Percentiles rank a stretch among this genome's conserved stretches.
Conservation (phyloP, 1,284 basidiomycete species). For the Stygiomarasmius scandens region DNA sequence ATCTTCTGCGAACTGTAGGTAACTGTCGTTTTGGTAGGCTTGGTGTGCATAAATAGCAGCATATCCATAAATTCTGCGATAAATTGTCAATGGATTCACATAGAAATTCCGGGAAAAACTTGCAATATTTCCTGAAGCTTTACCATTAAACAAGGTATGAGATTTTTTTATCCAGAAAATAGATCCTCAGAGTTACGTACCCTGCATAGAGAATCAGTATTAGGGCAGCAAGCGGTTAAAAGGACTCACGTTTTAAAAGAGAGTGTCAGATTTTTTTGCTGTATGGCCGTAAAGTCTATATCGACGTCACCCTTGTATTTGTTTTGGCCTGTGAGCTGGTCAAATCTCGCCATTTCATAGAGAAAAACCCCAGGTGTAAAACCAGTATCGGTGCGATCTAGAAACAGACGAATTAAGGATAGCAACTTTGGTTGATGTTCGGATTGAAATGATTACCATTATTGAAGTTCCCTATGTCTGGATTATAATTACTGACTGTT, state of each 20-base stretch:
- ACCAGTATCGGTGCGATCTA: too few relatives aligned
- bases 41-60: slow-evolving; percentile 10
- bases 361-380: not conserved
- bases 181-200: too few relatives aligned
- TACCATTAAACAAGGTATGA: not conserved
- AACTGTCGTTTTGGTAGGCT: not conserved
- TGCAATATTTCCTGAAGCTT: not conserved
- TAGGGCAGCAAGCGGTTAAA: too few relatives aligned
- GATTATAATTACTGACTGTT: too few relatives aligned
- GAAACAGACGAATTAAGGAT: too few relatives aligned
- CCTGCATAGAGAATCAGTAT: too few relatives aligned
- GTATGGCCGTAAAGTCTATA: not conserved
- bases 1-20: slow-evolving; percentile 1
- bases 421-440: too few relatives aligned
- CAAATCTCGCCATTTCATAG: slow-evolving; percentile 10
- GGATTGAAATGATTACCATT: too few relatives aligned
- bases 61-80: slow-evolving; percentile 3
- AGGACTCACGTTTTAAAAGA: not conserved
- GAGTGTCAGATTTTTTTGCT: not conserved
- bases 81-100: not conserved
- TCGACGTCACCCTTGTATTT: slow-evolving; percentile 1
- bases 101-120: not conserved
- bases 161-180: not conserved
- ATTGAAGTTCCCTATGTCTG: too few relatives aligned
- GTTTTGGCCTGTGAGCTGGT: slow-evolving; percentile 1